These are phyloP conservation scores for Beauveria caledonica DNA, from an alignment of 2,329 filamentous ascomycete species.

Conservation along the genomic window DNA sequence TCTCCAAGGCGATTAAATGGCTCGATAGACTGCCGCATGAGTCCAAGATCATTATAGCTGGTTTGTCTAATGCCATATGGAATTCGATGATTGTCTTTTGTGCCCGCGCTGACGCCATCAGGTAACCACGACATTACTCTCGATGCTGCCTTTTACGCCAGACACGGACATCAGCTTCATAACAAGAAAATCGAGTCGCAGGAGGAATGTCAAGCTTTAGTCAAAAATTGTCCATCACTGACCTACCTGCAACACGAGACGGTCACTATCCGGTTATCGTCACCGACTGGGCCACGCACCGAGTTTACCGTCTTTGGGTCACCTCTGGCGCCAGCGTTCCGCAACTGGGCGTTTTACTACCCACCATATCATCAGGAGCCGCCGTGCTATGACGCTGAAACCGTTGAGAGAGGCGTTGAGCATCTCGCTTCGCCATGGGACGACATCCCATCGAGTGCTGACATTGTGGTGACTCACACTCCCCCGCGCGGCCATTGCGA, in stretches of 20 bases:
- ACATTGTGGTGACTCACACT: slow-evolving; percentile 65
- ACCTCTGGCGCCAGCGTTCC: slow-evolving; percentile 51
- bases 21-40: slow-evolving; percentile 60
- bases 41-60: slow-evolving; percentile 61
- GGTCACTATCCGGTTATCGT: slow-evolving; percentile 44
- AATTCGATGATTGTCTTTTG: neutral
- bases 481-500: slow-evolving; percentile 56
- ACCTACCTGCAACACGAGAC: slow-evolving; percentile 57
- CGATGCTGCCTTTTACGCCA: slow-evolving; percentile 52
- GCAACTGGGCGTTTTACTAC: slow-evolving; percentile 63
- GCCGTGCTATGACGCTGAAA: slow-evolving; percentile 8
- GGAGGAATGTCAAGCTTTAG: slow-evolving; percentile 43
- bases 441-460: slow-evolving; percentile 49
- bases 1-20: slow-evolving; percentile 57
- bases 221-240: slow-evolving; percentile 46
- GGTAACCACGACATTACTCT: slow-evolving; percentile 72
- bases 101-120: slow-evolving; percentile 21
- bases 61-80: slow-evolving; percentile 28
- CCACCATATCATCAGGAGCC: slow-evolving; percentile 17
- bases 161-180: slow-evolving; percentile 46
- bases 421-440: slow-evolving; percentile 46
- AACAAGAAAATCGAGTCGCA: slow-evolving; percentile 47
- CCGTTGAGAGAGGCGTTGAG: slow-evolving; percentile 10
- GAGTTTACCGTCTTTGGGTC: slow-evolving; percentile 62
- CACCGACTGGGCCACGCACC: slow-evolving; percentile 47